Percentiles rank a stretch among this genome's conserved stretches.
Conservation (phyloP, 352 stramenopile genomes). For the Phytophthora macrochlamydospora region DNA sequence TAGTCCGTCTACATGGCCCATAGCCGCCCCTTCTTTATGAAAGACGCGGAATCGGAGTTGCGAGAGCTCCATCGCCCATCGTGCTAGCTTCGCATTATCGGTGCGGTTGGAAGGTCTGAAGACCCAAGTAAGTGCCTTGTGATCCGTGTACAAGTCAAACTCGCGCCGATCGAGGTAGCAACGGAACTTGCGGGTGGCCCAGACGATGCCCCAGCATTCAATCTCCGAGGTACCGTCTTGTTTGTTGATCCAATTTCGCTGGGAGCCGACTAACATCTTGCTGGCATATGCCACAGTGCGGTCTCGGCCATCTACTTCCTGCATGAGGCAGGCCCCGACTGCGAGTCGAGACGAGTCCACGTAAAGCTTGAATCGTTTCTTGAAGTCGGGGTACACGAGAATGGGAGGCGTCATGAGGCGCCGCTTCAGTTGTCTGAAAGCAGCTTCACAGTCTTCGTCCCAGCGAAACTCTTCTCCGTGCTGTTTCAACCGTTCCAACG, state of each 20-base stretch:
- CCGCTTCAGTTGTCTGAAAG: constrained; percentile 1
- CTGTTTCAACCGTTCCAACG: not conserved
- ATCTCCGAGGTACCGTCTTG: constrained; percentile 2
- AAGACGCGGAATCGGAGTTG: not conserved
- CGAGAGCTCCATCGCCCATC: constrained; percentile 1
- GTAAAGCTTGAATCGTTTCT: constrained; percentile 5
- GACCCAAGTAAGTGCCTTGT: constrained; percentile 3
- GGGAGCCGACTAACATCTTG: constrained; percentile 4
- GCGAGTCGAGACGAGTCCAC: constrained; percentile 1
- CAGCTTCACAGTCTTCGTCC: constrained; percentile 5
- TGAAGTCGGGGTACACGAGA: constrained; percentile 7
- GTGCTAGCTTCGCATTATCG: not conserved
- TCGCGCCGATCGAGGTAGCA: constrained; percentile 1
- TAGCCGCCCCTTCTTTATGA: not conserved
- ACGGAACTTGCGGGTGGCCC: constrained; percentile 4
- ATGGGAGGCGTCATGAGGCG: not conserved
- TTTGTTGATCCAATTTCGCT: constrained; percentile 1
- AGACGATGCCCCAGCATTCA: constrained; percentile 4
- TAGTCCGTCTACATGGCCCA: not conserved
- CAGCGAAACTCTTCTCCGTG: not conserved
- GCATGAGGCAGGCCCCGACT: constrained; percentile 2
- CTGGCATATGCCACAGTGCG: constrained; percentile 2
- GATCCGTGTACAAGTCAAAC: constrained; percentile 3
- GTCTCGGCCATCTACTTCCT: not conserved
- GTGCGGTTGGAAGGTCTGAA: not conserved